Base-by-base conservation (phyloP, 371 early-diverging fungal species). In the Syncephalastrum monosporum region DNA sequence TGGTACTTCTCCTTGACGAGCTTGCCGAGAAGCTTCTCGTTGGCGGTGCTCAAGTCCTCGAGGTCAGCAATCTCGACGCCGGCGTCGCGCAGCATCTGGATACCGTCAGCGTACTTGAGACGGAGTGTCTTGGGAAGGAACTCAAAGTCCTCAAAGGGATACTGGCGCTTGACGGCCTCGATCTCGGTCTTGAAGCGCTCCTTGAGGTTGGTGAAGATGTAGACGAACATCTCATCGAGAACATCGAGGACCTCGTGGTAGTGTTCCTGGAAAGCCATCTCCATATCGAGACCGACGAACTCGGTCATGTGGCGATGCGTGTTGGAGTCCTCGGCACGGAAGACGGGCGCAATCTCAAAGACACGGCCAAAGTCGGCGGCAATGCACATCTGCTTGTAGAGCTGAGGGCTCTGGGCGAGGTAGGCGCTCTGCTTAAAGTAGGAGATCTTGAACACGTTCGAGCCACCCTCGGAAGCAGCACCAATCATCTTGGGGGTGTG, bases 301-400 rank as follows among this genome's bases (percentile, higher is more conserved):
- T 99, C 99, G 64, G 99, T 98, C 93, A 99, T 92, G 77, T 99
- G 99, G 45, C 99, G 89, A 74, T 97, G 99, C 16, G 99, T 99
- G 75, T 94, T 91, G 46, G 98, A 94, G 82, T 99, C 91, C 72
- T 99, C 99, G 47, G 99, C 99, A 69, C 99, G 92, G 91, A 99
- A 99, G 42, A 99, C 99, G 8, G 99, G 99, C 14, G 91, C 99
- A 64, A 99, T 97, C 77, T 99, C 99, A 79, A 90, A 99, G 13
- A 99, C 99, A 23, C 92, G 87, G 60, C 95, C 98, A 66, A 99
- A 94, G 72, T 99, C 99, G 53, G 98, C 90, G 67, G 95, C 94
- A 65, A 99, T 94, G 67, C 93, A 93, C 97, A 99, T 98, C 79
- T 99, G 99, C 89, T 99, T 99, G 86, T 98, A 98, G 54, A 99